A percentile compares a stretch with the other conserved stretches of the same genome.
Evolutionary conservation across 768 basidiomycete genomes (phyloP).

Genomic region (Russula virescens): DNA sequence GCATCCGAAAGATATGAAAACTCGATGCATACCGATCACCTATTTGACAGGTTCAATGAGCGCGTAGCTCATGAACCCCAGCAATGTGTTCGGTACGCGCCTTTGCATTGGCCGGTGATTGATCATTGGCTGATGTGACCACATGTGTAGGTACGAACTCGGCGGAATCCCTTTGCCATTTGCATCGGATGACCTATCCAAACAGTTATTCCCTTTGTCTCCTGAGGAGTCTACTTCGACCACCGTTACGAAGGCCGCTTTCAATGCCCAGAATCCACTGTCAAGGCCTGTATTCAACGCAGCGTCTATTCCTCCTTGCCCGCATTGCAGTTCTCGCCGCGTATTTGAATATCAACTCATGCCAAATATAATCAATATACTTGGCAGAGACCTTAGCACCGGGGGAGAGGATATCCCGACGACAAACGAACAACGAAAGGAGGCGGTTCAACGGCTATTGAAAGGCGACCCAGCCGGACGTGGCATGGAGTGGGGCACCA

Average conservation of each 20-base stretch:
- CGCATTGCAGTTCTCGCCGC: slow-evolving; percentile 56
- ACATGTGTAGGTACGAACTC: slow-evolving; percentile 69
- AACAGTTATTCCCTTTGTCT: slow-evolving; percentile 64
- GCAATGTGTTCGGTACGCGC: slow-evolving; percentile 79
- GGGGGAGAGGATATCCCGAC: slow-evolving; percentile 28
- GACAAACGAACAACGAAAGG: slow-evolving; percentile 65
- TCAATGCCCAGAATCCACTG: slow-evolving; percentile 44
- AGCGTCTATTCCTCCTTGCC: slow-evolving; percentile 54
- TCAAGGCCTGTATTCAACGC: slow-evolving; percentile 51
- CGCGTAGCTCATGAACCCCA: slow-evolving; percentile 64
- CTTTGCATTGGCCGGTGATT: background rate
- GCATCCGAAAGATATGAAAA: slow-evolving; percentile 74
- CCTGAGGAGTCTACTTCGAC: slow-evolving; percentile 33
- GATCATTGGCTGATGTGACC: slow-evolving; percentile 1
- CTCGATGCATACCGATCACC: slow-evolving; percentile 69
- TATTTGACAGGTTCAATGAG: slow-evolving; percentile 80
- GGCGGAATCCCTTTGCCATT: slow-evolving; percentile 80
- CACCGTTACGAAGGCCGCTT: slow-evolving; percentile 55
- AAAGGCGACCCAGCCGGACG: slow-evolving; percentile 42
- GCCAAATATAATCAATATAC: slow-evolving; percentile 84
- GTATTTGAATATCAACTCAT: slow-evolving; percentile 93
- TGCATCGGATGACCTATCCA: slow-evolving; percentile 68
- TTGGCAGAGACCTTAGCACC: slow-evolving; percentile 36
- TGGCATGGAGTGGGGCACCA: slow-evolving; percentile 95
- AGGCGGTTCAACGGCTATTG: slow-evolving; percentile 51